Base-by-base conservation (phyloP, 75 land plant species). In the Larix kaempferi region DNA sequence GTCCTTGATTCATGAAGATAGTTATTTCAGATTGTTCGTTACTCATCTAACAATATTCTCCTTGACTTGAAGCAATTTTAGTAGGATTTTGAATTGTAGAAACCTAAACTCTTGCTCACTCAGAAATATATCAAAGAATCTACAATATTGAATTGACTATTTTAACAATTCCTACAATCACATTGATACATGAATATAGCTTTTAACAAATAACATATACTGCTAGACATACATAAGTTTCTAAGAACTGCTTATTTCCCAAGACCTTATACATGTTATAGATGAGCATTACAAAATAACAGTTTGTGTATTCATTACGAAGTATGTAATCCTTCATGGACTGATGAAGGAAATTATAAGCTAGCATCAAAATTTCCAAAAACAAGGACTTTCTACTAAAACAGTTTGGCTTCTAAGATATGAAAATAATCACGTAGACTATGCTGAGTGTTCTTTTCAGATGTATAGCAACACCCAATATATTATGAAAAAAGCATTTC, bases 211-310 rank as follows among this genome's bases (percentile, higher is more conserved):
- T 21, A n/a, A 41, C 52, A 39, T 39, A 16, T 27, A 16, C 72
- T 33, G 8, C n/a, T 12, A 75, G 58, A 75, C 37, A 62, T 59
- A 29, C 77, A 77, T 15, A 73, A 41, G n/a, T 69, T 63, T 22
- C 65, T 37, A 23, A 35, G 74, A 77, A 27, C 17, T 15, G 22
- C 26, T 62, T 25, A 6, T 75, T 54, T 75, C 12, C 54, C 12
- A 44, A 69, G 76, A 74, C 62, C 39, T 61, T 17, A 39, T 77
- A n/a, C 25, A 69, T 6, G n/a, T 41, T 39, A 7, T 21, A 69
- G 2, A 25, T 65, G 41, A 33, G 33, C 39, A 29, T 65, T 35
- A 21, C 35, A 69, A 19, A 69, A 41, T 69, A n/a, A n/a, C 25
- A n/a, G n/a, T 5, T 49, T 49, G 54, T 49, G 54, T 14, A 21